These are phyloP conservation scores for Dictyostelium capitatum DNA, from an alignment of 78 protist genomes.

Conservation along the genomic window DNA sequence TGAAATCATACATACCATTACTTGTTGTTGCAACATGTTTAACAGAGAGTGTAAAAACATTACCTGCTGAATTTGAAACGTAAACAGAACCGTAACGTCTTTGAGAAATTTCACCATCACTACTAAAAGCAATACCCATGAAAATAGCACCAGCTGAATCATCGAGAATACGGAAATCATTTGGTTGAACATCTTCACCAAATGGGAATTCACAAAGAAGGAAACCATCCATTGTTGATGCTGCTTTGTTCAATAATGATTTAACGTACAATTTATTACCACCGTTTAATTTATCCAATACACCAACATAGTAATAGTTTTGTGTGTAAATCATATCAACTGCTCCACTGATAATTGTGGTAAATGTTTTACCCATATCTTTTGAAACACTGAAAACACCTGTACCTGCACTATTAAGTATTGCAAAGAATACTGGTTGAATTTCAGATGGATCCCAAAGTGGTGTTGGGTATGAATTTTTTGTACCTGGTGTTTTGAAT, in stretches of 20 bases:
- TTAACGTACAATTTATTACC: conserved; percentile 35
- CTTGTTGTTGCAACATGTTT: background rate
- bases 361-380: conserved; percentile 27
- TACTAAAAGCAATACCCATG: conserved; percentile 27
- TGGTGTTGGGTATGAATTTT: background rate
- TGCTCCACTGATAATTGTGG: conserved; percentile 10
- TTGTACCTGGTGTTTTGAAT: background rate
- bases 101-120: background rate
- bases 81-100: background rate
- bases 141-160: conserved; percentile 35
- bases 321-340: conserved; percentile 18
- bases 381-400: background rate
- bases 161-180: conserved; percentile 50
- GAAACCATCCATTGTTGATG: conserved; percentile 37
- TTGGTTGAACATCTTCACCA: conserved; percentile 54
- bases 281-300: background rate
- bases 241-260: background rate
- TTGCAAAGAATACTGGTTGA: conserved; percentile 3
- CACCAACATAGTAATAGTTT: conserved; percentile 32
- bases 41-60: background rate
- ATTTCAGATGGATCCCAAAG: background rate
- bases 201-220: conserved; percentile 39
- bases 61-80: conserved; percentile 30
- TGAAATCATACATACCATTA: conserved; percentile 27
- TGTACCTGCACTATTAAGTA: background rate